Evolutionary conservation across 225 moss, liverwort and hornwort species (phyloP).

Genomic region (Sphagnum contortum): DNA sequence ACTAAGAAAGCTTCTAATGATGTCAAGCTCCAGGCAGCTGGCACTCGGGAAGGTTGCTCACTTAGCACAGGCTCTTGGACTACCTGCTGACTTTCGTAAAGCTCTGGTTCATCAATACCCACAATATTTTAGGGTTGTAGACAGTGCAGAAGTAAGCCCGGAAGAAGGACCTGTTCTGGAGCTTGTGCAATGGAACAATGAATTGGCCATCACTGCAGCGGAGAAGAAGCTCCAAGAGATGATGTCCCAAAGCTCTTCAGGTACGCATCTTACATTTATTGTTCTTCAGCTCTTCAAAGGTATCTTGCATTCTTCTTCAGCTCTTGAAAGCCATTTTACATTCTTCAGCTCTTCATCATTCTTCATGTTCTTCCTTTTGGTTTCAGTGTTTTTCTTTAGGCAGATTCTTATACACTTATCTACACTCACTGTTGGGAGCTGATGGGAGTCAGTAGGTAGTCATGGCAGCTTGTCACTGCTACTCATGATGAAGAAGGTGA

Average conservation of each 20-base stretch:
- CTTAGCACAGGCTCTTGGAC: conserved; percentile 59
- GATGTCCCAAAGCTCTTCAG: conserved; percentile 18
- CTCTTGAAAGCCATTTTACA: no score
- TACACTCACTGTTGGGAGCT: not conserved
- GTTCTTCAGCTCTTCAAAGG: no score
- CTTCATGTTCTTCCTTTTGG: no score
- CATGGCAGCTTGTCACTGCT: no score
- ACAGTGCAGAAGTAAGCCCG: conserved; percentile 19
- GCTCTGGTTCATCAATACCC: conserved; percentile 56
- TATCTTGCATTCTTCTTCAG: no score
- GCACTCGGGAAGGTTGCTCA: conserved; percentile 69
- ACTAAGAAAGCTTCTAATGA: conserved; percentile 87
- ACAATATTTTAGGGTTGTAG: conserved; percentile 59
- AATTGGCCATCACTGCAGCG: conserved; percentile 52
- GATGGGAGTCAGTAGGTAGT: not conserved
- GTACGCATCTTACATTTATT: conserved; percentile 9
- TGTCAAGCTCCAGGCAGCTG: conserved; percentile 66
- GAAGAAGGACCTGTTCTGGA: conserved; percentile 58
- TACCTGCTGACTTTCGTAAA: conserved; percentile 68
- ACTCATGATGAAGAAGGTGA: no score
- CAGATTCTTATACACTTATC: no score
- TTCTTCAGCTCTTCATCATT: no score
- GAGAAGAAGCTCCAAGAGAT: conserved; percentile 41
- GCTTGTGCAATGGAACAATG: conserved; percentile 78
- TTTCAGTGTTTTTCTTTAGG: no score